phyloP scores from a whole-genome alignment of 208 protist species.

The Trypanosoma mega region DNA sequence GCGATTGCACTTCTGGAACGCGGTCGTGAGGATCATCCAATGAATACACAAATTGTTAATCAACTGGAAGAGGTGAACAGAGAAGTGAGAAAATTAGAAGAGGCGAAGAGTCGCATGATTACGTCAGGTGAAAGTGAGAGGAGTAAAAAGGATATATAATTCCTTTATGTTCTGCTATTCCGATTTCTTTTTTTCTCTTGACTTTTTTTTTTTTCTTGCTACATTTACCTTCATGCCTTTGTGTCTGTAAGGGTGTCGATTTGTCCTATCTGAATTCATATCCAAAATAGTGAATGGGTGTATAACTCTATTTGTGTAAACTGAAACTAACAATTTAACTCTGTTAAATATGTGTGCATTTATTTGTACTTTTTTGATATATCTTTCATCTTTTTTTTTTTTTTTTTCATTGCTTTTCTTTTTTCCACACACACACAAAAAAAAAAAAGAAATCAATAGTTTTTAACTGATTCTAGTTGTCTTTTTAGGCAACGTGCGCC shows the following conservation, averaged over 20 bases:
- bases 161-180: background rate
- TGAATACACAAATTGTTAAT: constrained; percentile 50
- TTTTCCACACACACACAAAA: constrained; percentile 38
- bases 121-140: constrained; percentile 7
- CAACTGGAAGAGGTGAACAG: constrained; percentile 52
- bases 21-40: constrained; percentile 66
- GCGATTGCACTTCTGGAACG: constrained; percentile 59
- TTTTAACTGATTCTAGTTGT: constrained; percentile 46
- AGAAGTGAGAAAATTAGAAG: constrained; percentile 37
- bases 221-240: constrained; percentile 10
- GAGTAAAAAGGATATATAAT: background rate
- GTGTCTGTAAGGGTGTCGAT: background rate
- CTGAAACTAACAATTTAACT: too few relatives aligned
- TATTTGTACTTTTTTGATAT: too few relatives aligned
- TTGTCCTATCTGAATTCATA: constrained; percentile 2
- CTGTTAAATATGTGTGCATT: too few relatives aligned
- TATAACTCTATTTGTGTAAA: too few relatives aligned
- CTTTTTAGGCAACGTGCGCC: constrained; percentile 11
- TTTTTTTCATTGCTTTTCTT: constrained; percentile 38
- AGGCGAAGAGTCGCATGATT: constrained; percentile 19
- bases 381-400: constrained; percentile 12
- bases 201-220: constrained; percentile 4
- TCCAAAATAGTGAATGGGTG: background rate
- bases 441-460: constrained; percentile 37
- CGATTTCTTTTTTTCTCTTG: constrained; percentile 2